Conservation (phyloP, 495 filamentous ascomycete species). For the Penicillium pancosmium region DNA sequence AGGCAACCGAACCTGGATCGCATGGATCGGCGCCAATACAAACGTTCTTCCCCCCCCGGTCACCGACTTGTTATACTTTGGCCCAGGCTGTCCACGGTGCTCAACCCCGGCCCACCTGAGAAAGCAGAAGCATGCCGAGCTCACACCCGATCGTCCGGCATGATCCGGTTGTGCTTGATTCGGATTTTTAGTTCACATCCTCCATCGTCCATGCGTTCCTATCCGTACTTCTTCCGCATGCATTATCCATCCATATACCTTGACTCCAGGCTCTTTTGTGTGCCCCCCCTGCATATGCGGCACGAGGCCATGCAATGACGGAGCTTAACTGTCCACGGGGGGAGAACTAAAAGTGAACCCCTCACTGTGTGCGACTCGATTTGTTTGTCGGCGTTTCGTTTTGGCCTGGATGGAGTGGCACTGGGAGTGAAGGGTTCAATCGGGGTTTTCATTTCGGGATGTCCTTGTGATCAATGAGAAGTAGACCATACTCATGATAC, state of each 20-base stretch:
- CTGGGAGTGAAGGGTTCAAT: neutral
- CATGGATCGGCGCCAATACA: neutral
- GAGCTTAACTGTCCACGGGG: slow-evolving; percentile 4
- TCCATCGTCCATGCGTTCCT: neutral
- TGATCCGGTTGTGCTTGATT: neutral
- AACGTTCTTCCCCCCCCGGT: no score
- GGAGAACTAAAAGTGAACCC: neutral
- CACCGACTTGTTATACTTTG: slow-evolving; percentile 9
- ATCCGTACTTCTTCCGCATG: slow-evolving; percentile 12
- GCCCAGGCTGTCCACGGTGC: slow-evolving; percentile 2
- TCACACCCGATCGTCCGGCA: neutral
- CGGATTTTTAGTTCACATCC: neutral
- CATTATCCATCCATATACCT: slow-evolving; percentile 8
- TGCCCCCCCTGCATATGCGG: slow-evolving; percentile 19
- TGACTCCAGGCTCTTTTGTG: neutral
- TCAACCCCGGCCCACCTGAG: slow-evolving; percentile 2
- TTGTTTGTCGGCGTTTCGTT: slow-evolving; percentile 22
- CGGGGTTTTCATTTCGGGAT: neutral
- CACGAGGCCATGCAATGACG: slow-evolving; percentile 10
- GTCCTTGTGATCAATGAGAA: slow-evolving; percentile 1
- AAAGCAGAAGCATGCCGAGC: slow-evolving; percentile 4
- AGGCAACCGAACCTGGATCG: neutral
- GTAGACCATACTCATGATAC: neutral
- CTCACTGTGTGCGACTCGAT: slow-evolving; percentile 17
- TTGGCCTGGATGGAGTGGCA: slow-evolving; percentile 14